Evolutionary conservation across 805 yeast genomes (phyloP).

Genomic region (Hanseniaspora occidentalis): DNA sequence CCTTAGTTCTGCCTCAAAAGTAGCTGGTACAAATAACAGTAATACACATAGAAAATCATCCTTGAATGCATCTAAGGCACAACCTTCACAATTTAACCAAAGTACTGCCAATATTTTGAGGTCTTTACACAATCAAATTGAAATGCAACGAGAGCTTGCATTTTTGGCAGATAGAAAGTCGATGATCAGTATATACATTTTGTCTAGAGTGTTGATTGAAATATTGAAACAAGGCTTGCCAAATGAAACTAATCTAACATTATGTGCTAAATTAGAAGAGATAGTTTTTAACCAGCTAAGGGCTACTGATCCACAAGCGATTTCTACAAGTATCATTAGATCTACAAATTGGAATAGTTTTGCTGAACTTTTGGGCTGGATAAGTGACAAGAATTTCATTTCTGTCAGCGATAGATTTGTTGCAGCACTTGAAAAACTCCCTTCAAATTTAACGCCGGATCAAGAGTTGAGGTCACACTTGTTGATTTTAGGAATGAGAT

Average conservation of each 20-base stretch:
- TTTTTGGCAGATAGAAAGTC: slow-evolving; percentile 81
- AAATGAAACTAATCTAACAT: slow-evolving; percentile 61
- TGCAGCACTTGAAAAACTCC: slow-evolving; percentile 80
- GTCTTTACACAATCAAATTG: slow-evolving; percentile 26
- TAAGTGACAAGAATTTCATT: slow-evolving; percentile 74
- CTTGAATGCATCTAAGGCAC: no score
- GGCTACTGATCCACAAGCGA: slow-evolving; percentile 67
- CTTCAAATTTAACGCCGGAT: slow-evolving; percentile 36
- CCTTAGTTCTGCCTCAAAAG: no score
- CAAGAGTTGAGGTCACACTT: slow-evolving; percentile 54
- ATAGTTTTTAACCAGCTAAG: slow-evolving; percentile 83
- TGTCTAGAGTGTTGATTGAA: slow-evolving; percentile 86
- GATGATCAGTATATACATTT: slow-evolving; percentile 70
- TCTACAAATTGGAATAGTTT: slow-evolving; percentile 90
- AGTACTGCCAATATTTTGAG: no score
- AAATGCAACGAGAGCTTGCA: slow-evolving; percentile 46
- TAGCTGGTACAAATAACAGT: no score
- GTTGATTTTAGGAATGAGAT: slow-evolving; percentile 85
- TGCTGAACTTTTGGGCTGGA: slow-evolving; percentile 78
- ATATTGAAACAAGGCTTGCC: slow-evolving; percentile 78
- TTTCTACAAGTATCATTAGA: slow-evolving; percentile 59
- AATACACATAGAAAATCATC: no score
- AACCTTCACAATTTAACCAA: no score
- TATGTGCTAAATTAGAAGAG: slow-evolving; percentile 78
- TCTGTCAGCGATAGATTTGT: slow-evolving; percentile 89